These are phyloP conservation scores for Carnegiea gigantea DNA, from an alignment of 179 eudicot genomes.

Conservation along the genomic window DNA sequence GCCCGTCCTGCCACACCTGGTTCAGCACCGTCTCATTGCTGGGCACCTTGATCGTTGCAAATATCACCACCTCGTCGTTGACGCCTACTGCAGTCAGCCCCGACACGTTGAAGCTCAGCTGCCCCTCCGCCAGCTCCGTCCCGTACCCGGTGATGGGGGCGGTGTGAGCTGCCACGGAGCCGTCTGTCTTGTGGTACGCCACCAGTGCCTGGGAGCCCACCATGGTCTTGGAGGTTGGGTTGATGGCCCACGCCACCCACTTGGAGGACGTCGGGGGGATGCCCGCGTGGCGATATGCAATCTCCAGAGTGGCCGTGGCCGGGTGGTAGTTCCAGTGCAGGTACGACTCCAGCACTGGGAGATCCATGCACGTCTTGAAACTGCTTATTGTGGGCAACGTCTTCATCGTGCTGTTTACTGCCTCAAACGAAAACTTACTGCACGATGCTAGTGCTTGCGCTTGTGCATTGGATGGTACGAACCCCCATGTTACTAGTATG, in stretches of 20 bases:
- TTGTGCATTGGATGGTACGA: constrained; percentile 11
- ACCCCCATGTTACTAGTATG: not conserved
- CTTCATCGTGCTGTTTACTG: not conserved
- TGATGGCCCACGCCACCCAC: constrained; percentile 89
- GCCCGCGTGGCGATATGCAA: constrained; percentile 62
- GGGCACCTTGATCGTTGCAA: constrained; percentile 54
- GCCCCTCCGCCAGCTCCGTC: constrained; percentile 28
- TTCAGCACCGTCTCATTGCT: constrained; percentile 40
- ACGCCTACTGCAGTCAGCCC: constrained; percentile 40
- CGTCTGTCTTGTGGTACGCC: constrained; percentile 52
- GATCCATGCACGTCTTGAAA: constrained; percentile 51
- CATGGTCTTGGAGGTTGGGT: constrained; percentile 53
- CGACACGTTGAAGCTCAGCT: constrained; percentile 49
- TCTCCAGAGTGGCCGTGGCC: constrained; percentile 32
- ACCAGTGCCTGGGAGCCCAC: constrained; percentile 69
- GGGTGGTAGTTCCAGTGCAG: constrained; percentile 65
- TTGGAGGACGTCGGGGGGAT: constrained; percentile 28
- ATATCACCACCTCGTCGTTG: constrained; percentile 49
- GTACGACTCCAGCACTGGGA: constrained; percentile 51
- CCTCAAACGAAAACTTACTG: constrained; percentile 13
- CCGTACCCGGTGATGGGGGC: constrained; percentile 49
- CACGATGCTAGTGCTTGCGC: constrained; percentile 21
- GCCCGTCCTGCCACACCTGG: constrained; percentile 87
- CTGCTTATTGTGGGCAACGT: not conserved
- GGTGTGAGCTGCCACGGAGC: constrained; percentile 58